Conservation (phyloP, 495 filamentous ascomycete genomes). For the Lineolata rhizophorae region DNA sequence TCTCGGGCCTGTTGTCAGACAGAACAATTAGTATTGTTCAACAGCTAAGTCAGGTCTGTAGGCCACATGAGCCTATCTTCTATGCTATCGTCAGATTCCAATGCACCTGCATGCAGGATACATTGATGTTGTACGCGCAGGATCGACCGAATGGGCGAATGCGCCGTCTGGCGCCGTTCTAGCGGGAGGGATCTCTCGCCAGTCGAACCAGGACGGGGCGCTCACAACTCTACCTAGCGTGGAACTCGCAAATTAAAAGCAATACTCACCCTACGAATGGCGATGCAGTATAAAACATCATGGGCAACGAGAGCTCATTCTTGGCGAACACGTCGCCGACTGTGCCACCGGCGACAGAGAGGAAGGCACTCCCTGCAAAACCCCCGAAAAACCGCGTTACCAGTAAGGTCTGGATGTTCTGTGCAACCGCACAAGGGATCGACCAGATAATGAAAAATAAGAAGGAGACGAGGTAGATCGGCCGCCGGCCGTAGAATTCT, state of each 20-base stretch:
- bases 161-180: too few species aligned
- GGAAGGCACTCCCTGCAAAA: constrained; percentile 65
- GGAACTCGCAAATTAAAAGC: too few species aligned
- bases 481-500: constrained; percentile 65
- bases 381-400: constrained; percentile 70
- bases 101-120: too few species aligned
- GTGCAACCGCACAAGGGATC: constrained; percentile 70
- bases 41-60: too few species aligned
- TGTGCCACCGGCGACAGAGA: constrained; percentile 77
- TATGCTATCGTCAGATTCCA: too few species aligned
- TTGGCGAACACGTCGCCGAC: constrained; percentile 73
- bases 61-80: too few species aligned
- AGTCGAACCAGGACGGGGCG: too few species aligned
- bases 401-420: constrained; percentile 66
- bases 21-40: too few species aligned
- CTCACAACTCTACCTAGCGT: too few species aligned
- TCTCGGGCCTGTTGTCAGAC: constrained; percentile 26
- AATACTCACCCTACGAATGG: constrained; percentile 45
- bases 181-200: too few species aligned
- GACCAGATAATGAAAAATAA: constrained; percentile 63
- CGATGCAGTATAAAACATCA: constrained; percentile 62
- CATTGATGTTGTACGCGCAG: too few species aligned
- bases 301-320: constrained; percentile 48
- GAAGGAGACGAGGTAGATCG: constrained; percentile 66
- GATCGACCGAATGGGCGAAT: too few species aligned